Evolutionary conservation across 495 filamentous ascomycete species (phyloP), one percentile per base, ranked within the genome.

Genomic region (Hyaloscypha variabilis): DNA sequence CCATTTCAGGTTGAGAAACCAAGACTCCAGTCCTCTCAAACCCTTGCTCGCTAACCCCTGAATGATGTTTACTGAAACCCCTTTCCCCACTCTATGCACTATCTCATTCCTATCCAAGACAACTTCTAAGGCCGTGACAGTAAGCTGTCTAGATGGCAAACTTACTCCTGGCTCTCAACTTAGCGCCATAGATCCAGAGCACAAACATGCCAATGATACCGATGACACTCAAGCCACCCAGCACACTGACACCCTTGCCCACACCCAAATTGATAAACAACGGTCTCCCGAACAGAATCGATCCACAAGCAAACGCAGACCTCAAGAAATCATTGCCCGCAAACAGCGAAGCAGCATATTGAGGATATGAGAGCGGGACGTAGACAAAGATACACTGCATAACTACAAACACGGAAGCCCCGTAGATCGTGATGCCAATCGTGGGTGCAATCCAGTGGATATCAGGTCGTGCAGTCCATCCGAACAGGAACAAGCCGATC

Each of bases 341-440:
- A 65, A 90, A 88, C 62, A 89, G 69, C 54, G 74, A 78, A 1
- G 88, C 86, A 8, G 86, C 84, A 67, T 90, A 89, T 67, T 82
- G 79, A 23, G 87, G 87, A 69, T 90, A 90, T 2, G 76, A 78
- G 1, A 88, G 67, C 1, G 87, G 84, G 24, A 90, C 77, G 72
- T 89, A 88, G 23, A 88, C 71, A 73, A 90, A 89, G 60, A 90
- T 77, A 75, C 85, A 87, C 73, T 89, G 86, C 76, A 88, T 82
- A 25, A 77, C 70, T 55, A 76, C 53, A 65, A 75, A 77, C 1
- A 73, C 77, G 0, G 74, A 79, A 0, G 77, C 77, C 19, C 77
- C 80, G 69, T 86, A 87, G 67, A 88, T 79, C 6, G 73, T 76
- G 21, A 87, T 82, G 19, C 86, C 88, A n/a, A 90, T 81, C 4